Conservation (phyloP, 306 rosid genomes). For the Rosa chinensis region DNA sequence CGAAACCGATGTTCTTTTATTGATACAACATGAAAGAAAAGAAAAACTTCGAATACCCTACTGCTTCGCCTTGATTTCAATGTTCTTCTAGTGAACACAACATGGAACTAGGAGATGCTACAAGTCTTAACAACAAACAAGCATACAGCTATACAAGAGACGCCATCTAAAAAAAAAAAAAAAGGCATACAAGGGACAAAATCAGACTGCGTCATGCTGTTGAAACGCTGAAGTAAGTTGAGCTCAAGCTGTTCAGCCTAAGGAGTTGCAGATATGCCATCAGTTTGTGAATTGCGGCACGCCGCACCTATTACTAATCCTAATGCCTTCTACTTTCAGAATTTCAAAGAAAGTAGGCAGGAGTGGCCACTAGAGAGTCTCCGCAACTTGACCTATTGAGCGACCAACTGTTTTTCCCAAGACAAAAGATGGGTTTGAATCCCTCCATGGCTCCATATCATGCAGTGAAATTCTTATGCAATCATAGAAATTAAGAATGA, state of each 20-base stretch:
- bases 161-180: too few relatives aligned
- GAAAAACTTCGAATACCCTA: too few relatives aligned
- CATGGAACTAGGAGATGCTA: too few relatives aligned
- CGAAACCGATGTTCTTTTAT: too few relatives aligned
- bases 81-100: too few relatives aligned
- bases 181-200: too few relatives aligned
- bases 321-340: background rate
- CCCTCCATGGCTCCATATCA: background rate
- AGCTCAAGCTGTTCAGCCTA: background rate
- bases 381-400: background rate
- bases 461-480: background rate
- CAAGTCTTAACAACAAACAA: too few relatives aligned
- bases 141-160: too few relatives aligned
- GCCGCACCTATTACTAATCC: background rate
- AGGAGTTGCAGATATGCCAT: background rate
- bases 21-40: too few relatives aligned
- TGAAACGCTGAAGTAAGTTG: slow-evolving; percentile 6
- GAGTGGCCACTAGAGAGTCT: background rate
- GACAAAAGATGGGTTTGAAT: background rate
- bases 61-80: too few relatives aligned
- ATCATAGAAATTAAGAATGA: background rate
- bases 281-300: background rate
- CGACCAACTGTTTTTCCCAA: background rate
- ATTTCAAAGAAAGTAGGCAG: background rate
- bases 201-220: background rate